Conservation (phyloP, 1,284 basidiomycete species). For the Cyathus olla region DNA sequence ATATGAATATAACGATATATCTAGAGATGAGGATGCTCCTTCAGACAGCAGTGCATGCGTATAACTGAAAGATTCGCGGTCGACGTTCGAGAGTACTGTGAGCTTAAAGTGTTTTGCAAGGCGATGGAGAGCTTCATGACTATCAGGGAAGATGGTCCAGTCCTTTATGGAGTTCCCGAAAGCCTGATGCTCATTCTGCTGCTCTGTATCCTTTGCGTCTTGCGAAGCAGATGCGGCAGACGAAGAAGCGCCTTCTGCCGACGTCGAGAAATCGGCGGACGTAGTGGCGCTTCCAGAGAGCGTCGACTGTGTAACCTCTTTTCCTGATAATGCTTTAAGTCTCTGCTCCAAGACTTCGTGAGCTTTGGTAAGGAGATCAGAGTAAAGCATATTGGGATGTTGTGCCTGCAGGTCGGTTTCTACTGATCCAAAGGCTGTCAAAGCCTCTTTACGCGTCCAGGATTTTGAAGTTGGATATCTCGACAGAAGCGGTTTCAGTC, state of each 20-base stretch:
- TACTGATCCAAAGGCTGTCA: constrained; percentile 62
- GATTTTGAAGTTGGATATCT: constrained; percentile 50
- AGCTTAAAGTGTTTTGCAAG: constrained; percentile 75
- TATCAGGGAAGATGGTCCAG: constrained; percentile 79
- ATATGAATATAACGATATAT: constrained; percentile 33
- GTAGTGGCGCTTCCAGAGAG: constrained; percentile 16
- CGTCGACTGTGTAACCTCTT: constrained; percentile 17
- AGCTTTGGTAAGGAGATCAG: constrained; percentile 64
- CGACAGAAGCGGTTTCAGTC: constrained; percentile 63
- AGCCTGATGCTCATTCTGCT: constrained; percentile 37
- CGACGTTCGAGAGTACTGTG: constrained; percentile 81
- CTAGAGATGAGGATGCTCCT: constrained; percentile 28
- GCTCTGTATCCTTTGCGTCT: too few species aligned
- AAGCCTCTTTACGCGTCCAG: constrained; percentile 62
- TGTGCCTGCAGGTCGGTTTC: constrained; percentile 69
- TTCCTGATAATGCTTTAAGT: constrained; percentile 37
- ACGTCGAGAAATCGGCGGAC: constrained; percentile 23
- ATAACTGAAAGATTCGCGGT: constrained; percentile 68
- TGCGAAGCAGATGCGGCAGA: too few species aligned
- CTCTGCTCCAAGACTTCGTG: constrained; percentile 58
- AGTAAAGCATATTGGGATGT: constrained; percentile 69
- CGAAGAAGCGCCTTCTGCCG: constrained; percentile 10
- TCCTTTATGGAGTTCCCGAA: constrained; percentile 70
- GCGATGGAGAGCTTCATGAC: constrained; percentile 63
- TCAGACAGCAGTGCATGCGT: constrained; percentile 70